A percentile compares a stretch with the other conserved stretches of the same genome.
Evolutionary conservation across 768 basidiomycete species (phyloP).

Genomic region (Rhizopogon sp.): DNA sequence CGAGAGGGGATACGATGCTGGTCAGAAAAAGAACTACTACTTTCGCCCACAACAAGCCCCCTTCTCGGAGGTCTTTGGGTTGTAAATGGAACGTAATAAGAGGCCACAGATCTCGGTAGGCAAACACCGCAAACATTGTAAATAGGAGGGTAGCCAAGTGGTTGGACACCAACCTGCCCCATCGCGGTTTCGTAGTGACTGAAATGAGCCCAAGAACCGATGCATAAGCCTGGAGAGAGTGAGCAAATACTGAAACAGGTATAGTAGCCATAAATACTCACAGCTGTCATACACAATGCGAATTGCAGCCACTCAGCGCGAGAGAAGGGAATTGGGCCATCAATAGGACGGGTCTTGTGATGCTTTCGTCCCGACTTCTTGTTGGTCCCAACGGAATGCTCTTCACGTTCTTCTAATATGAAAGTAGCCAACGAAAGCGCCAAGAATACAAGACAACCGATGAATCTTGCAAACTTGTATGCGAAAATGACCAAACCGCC

Average conservation of each 20-base stretch:
- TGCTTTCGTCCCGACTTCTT: neutral
- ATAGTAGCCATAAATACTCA: neutral
- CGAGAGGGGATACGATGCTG: constrained; percentile 45
- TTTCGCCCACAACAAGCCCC: constrained; percentile 50
- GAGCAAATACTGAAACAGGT: neutral
- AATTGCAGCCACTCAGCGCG: constrained; percentile 5
- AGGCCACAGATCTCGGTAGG: constrained; percentile 59
- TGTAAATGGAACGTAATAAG: constrained; percentile 45
- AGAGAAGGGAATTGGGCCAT: neutral
- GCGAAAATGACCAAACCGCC: constrained; percentile 19
- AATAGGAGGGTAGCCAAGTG: constrained; percentile 48
- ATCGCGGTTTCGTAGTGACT: constrained; percentile 25
- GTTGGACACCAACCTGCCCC: constrained; percentile 20
- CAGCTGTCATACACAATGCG: constrained; percentile 9
- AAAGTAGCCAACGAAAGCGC: constrained; percentile 11
- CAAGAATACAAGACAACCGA: constrained; percentile 16
- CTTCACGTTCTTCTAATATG: constrained; percentile 3
- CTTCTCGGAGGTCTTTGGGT: constrained; percentile 46
- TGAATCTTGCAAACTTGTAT: constrained; percentile 16
- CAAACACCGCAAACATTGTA: constrained; percentile 42
- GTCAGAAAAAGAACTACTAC: constrained; percentile 39
- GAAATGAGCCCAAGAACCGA: constrained; percentile 35
- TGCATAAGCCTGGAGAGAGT: constrained; percentile 32
- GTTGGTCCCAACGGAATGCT: neutral
- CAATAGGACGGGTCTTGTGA: too few relatives aligned